phyloP scores from a whole-genome alignment of 2,329 filamentous ascomycete genomes.

The Westerdykella sp. region DNA sequence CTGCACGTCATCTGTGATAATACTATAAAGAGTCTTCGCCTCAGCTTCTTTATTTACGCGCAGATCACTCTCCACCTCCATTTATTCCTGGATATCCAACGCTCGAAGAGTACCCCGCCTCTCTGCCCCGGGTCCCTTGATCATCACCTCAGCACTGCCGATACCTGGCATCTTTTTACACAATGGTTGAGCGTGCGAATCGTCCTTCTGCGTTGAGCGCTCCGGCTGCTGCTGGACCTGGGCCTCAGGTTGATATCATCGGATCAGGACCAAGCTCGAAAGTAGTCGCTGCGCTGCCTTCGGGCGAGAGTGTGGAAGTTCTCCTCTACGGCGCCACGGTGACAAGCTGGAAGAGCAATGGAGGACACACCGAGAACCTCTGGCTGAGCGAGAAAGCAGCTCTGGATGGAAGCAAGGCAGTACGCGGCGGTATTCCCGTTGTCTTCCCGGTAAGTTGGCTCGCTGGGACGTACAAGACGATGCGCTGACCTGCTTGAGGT shows the following conservation, averaged over 20 bases:
- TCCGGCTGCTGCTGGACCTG: constrained; percentile 55
- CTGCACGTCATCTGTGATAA: background rate
- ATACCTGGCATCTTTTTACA: constrained; percentile 6
- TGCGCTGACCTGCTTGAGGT: constrained; percentile 48
- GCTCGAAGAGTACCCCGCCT: background rate
- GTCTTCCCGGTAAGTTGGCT: constrained; percentile 72
- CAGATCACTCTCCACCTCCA: too few species aligned
- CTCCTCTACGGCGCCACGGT: constrained; percentile 91
- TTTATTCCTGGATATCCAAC: background rate
- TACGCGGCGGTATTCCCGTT: constrained; percentile 84
- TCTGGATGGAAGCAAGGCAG: constrained; percentile 81
- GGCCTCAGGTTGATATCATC: constrained; percentile 69
- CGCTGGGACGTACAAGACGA: background rate
- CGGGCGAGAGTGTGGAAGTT: constrained; percentile 79
- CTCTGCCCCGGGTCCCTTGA: background rate
- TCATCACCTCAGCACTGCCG: background rate
- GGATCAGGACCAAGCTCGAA: constrained; percentile 64
- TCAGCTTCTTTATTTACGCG: background rate
- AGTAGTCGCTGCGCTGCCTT: constrained; percentile 73
- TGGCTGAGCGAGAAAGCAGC: constrained; percentile 76
- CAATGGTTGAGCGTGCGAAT: constrained; percentile 77
- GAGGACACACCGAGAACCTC: constrained; percentile 68
- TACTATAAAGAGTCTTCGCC: background rate
- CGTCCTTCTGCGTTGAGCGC: constrained; percentile 64
- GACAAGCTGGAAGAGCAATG: constrained; percentile 81